These are phyloP conservation scores for Neurospora sp. DNA, from an alignment of 495 filamentous ascomycete species.

Conservation along the genomic window DNA sequence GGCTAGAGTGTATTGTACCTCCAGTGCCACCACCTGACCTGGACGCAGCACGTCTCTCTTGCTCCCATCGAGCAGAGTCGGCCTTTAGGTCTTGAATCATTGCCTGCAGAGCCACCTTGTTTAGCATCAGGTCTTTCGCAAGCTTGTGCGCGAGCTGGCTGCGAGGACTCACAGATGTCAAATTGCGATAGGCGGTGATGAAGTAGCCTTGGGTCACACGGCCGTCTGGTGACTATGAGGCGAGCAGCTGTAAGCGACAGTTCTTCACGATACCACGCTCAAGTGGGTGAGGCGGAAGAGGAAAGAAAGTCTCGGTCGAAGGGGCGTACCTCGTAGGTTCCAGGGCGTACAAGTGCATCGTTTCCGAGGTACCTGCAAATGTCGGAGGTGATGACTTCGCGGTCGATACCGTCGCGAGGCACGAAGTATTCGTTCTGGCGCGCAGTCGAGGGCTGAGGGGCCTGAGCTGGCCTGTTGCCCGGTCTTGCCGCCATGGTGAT, in stretches of 20 bases:
- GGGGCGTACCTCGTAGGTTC: constrained; percentile 62
- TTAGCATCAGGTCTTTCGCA: constrained; percentile 1
- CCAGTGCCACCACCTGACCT: constrained; percentile 36
- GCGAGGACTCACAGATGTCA: constrained; percentile 64
- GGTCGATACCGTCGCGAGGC: constrained; percentile 78
- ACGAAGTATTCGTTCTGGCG: constrained; percentile 81
- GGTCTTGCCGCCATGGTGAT: constrained; percentile 25
- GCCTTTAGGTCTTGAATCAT: constrained; percentile 81
- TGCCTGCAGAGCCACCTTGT: constrained; percentile 40
- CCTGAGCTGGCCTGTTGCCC: constrained; percentile 27
- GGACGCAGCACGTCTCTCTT: constrained; percentile 47
- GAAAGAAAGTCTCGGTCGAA: not conserved
- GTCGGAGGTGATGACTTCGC: constrained; percentile 90
- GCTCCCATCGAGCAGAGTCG: constrained; percentile 73
- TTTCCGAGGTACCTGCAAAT: constrained; percentile 90
- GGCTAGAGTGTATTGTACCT: constrained; percentile 48
- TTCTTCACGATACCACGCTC: not conserved
- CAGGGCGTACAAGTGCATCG: constrained; percentile 82
- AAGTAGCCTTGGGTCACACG: constrained; percentile 60
- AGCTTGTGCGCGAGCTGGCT: constrained; percentile 9
- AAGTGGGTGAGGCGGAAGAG: constrained; percentile 7
- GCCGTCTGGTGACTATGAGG: constrained; percentile 38
- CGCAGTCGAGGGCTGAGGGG: constrained; percentile 31
- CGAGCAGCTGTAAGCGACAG: constrained; percentile 8
- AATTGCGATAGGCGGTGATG: constrained; percentile 78